Evolutionary conservation across 139 green algal species (phyloP), one percentile per base, ranked within the genome.

Genomic region (Mesostigma viride): DNA sequence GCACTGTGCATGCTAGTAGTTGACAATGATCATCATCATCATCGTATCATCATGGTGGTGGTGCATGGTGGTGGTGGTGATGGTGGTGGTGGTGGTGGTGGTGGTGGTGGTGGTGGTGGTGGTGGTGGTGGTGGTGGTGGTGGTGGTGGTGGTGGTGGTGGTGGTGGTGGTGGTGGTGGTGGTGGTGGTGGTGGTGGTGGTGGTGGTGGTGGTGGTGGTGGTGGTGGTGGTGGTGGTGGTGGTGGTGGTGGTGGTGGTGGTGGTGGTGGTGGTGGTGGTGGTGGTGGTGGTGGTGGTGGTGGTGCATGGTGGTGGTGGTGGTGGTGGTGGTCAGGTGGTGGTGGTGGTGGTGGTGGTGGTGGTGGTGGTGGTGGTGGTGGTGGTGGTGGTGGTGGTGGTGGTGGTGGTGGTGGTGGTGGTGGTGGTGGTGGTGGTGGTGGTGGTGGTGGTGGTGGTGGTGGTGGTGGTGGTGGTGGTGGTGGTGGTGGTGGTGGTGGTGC

Each of bases 151-250:
- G 40, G 40, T 48, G 40, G 40, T 48, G 40, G 40, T 48, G 40
- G 40, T 48, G 40, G 40, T 48, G 40, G 40, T 48, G 40, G 40
- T 48, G 40, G 40, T 48, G 40, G 40, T 48, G 8, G 40, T 48
- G 40, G 40, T 48, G 40, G 40, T 48, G 40, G 40, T 48, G 40
- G 40, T 48, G 40, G 40, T 48, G 40, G 40, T 48, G 40, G 40
- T 48, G 40, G 40, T 48, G 40, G 40, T 48, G 40, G 40, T 48
- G 8, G 40, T 48, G 40, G 40, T 48, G 40, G 40, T 48, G 40
- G 40, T 48, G 40, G 40, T 48, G 40, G 40, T 48, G 40, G 40
- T 48, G 40, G 40, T 48, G 40, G 40, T 48, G 40, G 40, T 48
- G 40, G 40, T 48, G 8, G 40, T 48, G 40, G 40, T 48, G 40